Base-by-base conservation (phyloP, 768 basidiomycete species). In the Lanmaoa pseudosensibilis region DNA sequence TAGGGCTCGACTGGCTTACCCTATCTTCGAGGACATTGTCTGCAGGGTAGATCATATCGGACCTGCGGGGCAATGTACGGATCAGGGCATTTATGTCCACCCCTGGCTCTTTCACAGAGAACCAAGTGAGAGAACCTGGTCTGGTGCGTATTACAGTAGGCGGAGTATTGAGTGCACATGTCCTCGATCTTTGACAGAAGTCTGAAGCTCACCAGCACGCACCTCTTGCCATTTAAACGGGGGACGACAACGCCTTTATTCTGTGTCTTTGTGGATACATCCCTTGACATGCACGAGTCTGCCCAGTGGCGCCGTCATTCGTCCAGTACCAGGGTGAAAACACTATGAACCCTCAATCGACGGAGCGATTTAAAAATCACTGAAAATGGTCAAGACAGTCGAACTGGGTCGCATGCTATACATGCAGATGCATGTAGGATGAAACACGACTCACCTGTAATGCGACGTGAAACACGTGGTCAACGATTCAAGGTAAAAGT, bases 171-270 rank as follows among this genome's bases (percentile, higher is more conserved):
- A 27, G 19, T 21, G 25, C 67, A 68, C 67, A 68, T 68, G 52
- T 55, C 21, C 21, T 55, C 36, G 54, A 56, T 44, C 25, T 59
- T 51, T 19, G 32, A 45, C 23, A 38, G 19, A 38, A 46, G 32
- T 56, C 51, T 67, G 57, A 41, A 38, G 27, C 21, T 56, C 41
- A 16, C 40, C 25, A 47, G 21, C 37, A 67, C 62, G 52, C 59
- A 62, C 59, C n/a, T 52, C 56, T 53, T 40, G 37, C 25, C 57
- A 46, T 69, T 64, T 67, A 69, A 47, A 27, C 15, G 43, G 32
- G 27, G 27, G 43, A 33, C 18, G 32, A 54, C 44, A 21, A 19
- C 49, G n/a, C 13, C 48, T 40, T 33, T 13, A 10, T 46, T 56
- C 55, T 56, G 62, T 62, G 57, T 48, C 18, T 30, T 13, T 44